phyloP scores from a whole-genome alignment of 208 protist genomes.

The Wallacemonas rigidus region DNA sequence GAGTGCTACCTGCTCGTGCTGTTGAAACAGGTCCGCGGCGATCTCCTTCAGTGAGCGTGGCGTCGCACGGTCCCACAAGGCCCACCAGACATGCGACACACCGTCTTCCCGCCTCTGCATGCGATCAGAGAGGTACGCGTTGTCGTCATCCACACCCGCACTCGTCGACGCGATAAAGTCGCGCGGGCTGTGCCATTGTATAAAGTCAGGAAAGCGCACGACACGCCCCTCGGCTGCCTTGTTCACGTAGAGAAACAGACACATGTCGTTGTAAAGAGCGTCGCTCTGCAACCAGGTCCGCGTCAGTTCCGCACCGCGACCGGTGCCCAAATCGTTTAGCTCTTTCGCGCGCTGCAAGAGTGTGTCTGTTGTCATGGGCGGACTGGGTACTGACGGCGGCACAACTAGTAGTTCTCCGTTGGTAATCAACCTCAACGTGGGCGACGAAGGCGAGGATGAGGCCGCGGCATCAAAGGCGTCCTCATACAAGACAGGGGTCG shows the following conservation, averaged over 20 bases:
- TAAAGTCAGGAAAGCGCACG: conserved; percentile 88
- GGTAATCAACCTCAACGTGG: conserved; percentile 48
- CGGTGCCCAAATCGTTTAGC: conserved; percentile 42
- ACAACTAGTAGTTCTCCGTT: conserved; percentile 59
- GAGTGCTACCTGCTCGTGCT: conserved; percentile 41
- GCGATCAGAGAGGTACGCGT: conserved; percentile 70
- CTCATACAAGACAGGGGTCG: neutral
- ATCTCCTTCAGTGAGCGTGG: conserved; percentile 62
- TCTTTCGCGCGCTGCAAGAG: conserved; percentile 53
- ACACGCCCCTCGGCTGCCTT: conserved; percentile 57
- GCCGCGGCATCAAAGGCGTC: neutral
- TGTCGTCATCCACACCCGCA: conserved; percentile 22
- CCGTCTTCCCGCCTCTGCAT: conserved; percentile 46
- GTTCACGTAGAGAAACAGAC: conserved; percentile 82
- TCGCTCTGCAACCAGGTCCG: conserved; percentile 59
- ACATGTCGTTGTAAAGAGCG: conserved; percentile 88
- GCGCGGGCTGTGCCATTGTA: conserved; percentile 86
- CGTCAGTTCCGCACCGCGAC: conserved; percentile 32
- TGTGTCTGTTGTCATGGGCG: conserved; percentile 62
- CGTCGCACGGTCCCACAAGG: conserved; percentile 57
- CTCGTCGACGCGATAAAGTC: conserved; percentile 46
- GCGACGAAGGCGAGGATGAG: neutral
- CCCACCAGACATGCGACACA: conserved; percentile 64
- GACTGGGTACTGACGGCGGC: conserved; percentile 57
- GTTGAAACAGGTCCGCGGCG: conserved; percentile 39